A percentile compares a stretch with the other conserved stretches of the same genome.
Evolutionary conservation across 495 filamentous ascomycete genomes (phyloP).

Genomic region (Friedmanniomyces simplex): DNA sequence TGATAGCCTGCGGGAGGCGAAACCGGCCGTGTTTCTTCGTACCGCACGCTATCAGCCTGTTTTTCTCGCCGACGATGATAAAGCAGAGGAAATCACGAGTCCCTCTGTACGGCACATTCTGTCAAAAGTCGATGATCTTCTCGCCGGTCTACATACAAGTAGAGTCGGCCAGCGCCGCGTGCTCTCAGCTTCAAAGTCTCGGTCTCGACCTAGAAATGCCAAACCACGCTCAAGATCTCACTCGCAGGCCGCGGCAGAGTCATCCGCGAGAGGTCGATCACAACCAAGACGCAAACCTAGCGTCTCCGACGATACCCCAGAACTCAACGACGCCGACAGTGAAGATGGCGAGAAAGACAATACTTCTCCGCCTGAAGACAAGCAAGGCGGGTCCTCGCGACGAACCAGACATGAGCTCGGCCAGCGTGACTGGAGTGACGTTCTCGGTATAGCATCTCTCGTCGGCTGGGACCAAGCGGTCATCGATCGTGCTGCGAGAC

Average conservation of each 20-base stretch:
- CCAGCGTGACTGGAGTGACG: constrained; percentile 69
- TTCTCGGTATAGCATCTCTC: constrained; percentile 63
- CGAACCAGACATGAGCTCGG: constrained; percentile 19
- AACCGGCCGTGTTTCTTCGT: background rate
- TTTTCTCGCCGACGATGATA: constrained; percentile 12
- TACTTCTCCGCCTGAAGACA: background rate
- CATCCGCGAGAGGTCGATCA: background rate
- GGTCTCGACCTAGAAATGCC: background rate
- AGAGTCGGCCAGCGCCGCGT: constrained; percentile 1
- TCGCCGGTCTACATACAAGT: constrained; percentile 50
- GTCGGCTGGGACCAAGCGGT: constrained; percentile 52
- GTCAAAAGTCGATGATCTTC: constrained; percentile 51
- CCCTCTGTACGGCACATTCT: constrained; percentile 57
- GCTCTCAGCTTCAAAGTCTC: background rate
- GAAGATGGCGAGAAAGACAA: background rate
- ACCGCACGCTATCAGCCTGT: background rate
- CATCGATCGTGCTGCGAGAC: constrained; percentile 52
- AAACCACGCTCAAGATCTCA: background rate
- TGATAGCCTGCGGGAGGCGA: background rate
- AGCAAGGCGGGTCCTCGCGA: background rate
- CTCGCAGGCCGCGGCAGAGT: background rate
- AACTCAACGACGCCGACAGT: background rate
- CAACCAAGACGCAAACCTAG: background rate
- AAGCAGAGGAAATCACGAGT: constrained; percentile 22
- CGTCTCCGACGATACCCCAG: background rate